Percentiles rank a stretch among this genome's conserved stretches.
These are phyloP conservation scores for Cercospora sp. DNA, from an alignment of 2,329 filamentous ascomycete species.

Conservation along the genomic window DNA sequence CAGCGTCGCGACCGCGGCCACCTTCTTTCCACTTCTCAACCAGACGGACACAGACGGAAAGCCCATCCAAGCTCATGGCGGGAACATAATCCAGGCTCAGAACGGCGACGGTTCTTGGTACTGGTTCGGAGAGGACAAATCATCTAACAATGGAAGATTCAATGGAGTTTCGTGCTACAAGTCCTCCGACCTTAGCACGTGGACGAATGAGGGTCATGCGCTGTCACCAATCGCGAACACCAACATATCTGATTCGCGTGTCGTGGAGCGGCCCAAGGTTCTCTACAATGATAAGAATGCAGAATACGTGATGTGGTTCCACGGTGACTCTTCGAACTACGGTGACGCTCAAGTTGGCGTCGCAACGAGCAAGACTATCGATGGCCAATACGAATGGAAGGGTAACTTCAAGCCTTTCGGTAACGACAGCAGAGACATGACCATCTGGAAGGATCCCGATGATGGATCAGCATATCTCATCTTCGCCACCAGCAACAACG, in stretches of 20 bases:
- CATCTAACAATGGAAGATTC: slow-evolving; percentile 49
- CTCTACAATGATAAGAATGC: slow-evolving; percentile 65
- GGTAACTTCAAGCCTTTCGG: slow-evolving; percentile 51
- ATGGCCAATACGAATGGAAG: slow-evolving; percentile 60
- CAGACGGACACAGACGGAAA: slow-evolving; percentile 44
- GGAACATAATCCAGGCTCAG: slow-evolving; percentile 59
- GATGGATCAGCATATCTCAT: slow-evolving; percentile 61
- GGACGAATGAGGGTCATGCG: slow-evolving; percentile 62
- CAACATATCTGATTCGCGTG: slow-evolving; percentile 47
- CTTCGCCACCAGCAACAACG: slow-evolving; percentile 49
- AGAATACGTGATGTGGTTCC: slow-evolving; percentile 69
- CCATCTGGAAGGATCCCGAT: slow-evolving; percentile 60
- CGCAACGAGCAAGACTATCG: slow-evolving; percentile 60
- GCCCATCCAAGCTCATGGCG: slow-evolving; percentile 67
- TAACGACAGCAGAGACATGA: slow-evolving; percentile 59
- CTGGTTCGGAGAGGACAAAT: slow-evolving; percentile 70
- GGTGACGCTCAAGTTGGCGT: slow-evolving; percentile 66
- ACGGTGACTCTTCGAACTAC: slow-evolving; percentile 64
- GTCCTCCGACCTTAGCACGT: slow-evolving; percentile 62
- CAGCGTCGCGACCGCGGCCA: slow-evolving; percentile 19
- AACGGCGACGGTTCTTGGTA: slow-evolving; percentile 59
- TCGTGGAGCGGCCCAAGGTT: slow-evolving; percentile 69
- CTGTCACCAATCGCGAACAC: slow-evolving; percentile 51
- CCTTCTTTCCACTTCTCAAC: slow-evolving; percentile 33
- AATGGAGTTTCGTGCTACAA: slow-evolving; percentile 69